These are phyloP conservation scores for Pyronema domesticum DNA, from an alignment of 495 filamentous ascomycete species.

Conservation along the genomic window DNA sequence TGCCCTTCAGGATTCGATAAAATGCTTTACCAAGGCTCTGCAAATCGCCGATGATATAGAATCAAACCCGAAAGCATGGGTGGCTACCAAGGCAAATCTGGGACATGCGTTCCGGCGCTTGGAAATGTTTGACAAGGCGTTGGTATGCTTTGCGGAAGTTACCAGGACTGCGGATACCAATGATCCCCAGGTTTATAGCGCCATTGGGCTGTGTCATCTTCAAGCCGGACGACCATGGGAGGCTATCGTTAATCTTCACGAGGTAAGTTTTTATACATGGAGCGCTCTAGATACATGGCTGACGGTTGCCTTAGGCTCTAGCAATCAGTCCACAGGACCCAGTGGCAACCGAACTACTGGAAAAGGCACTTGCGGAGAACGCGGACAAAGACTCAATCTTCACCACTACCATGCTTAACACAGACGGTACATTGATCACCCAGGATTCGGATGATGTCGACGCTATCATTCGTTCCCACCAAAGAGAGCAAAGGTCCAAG, in stretches of 20 bases:
- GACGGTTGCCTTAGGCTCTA: conserved; percentile 46
- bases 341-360: conserved; percentile 55
- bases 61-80: conserved; percentile 65
- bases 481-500: conserved; percentile 5
- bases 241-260: conserved; percentile 37
- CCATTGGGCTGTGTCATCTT: conserved; percentile 58
- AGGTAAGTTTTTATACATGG: conserved; percentile 5
- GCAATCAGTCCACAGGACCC: conserved; percentile 50
- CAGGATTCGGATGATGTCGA: conserved; percentile 20
- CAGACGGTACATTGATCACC: conserved; percentile 21
- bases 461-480: conserved; percentile 8
- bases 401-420: conserved; percentile 11
- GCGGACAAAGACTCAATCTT: conserved; percentile 25
- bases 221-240: conserved; percentile 48
- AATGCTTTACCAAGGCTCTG: conserved; percentile 57
- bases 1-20: conserved; percentile 49
- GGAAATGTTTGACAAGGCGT: conserved; percentile 48
- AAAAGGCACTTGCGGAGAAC: conserved; percentile 56
- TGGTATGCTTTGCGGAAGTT: conserved; percentile 67
- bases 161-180: conserved; percentile 50
- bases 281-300: background rate
- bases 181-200: conserved; percentile 49
- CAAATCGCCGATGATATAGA: conserved; percentile 59
- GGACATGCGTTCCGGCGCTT: conserved; percentile 69
- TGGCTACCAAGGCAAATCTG: conserved; percentile 73